Evolutionary conservation across 352 stramenopile genomes (phyloP).

Genomic region (Paralagenidium karlingii): DNA sequence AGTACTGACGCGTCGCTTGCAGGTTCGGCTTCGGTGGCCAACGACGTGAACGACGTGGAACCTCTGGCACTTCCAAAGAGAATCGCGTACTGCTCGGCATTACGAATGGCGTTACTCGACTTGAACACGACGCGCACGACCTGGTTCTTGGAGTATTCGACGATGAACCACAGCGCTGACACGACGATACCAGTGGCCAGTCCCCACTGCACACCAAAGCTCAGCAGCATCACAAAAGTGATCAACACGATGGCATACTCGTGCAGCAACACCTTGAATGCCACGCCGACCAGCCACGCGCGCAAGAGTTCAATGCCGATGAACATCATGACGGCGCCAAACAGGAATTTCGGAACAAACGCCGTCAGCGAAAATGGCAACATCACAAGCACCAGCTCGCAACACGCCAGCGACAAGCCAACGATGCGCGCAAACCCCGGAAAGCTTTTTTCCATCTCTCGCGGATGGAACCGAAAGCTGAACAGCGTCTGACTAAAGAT

Average conservation of each 20-base stretch:
- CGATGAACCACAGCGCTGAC: conserved; percentile 64
- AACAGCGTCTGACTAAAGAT: conserved; percentile 94
- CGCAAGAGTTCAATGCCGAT: conserved; percentile 93
- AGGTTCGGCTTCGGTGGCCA: conserved; percentile 9
- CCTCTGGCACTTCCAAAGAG: conserved; percentile 11
- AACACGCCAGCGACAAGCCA: conserved; percentile 33
- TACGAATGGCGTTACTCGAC: conserved; percentile 50
- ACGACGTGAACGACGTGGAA: background rate
- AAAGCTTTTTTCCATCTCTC: conserved; percentile 15
- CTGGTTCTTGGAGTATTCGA: conserved; percentile 64
- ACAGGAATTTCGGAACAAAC: conserved; percentile 94
- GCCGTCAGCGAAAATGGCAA: conserved; percentile 84
- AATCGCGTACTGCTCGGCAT: conserved; percentile 41
- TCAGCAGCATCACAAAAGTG: conserved; percentile 87
- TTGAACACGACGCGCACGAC: conserved; percentile 39
- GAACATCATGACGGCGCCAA: conserved; percentile 93
- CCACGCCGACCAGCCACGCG: conserved; percentile 50
- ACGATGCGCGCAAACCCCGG: conserved; percentile 48
- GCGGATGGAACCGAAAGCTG: conserved; percentile 46
- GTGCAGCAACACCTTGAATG: conserved; percentile 34
- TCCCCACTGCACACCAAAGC: conserved; percentile 86
- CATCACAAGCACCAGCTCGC: conserved; percentile 49
- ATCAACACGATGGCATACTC: conserved; percentile 87
- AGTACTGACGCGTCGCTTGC: too few relatives aligned
- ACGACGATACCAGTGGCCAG: conserved; percentile 26